phyloP scores from a whole-genome alignment of 805 yeast species.

The Lipomyces anomalus region DNA sequence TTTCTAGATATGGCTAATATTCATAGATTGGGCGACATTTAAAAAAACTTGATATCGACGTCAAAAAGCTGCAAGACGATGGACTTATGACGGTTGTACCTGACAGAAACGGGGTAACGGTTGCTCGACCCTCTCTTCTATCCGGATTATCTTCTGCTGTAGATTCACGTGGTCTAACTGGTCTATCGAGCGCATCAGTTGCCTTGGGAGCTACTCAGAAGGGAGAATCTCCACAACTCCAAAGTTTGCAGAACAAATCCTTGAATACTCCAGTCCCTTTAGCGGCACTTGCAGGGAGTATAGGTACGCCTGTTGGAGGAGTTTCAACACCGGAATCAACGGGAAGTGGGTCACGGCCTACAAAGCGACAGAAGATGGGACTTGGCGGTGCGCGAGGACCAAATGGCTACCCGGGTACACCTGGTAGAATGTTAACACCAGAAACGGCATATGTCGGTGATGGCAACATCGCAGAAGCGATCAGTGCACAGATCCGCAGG shows the following conservation, averaged over 20 bases:
- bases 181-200: neutral
- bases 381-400: neutral
- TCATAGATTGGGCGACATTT: constrained; percentile 63
- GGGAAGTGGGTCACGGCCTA: constrained; percentile 3
- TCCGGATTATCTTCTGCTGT: neutral
- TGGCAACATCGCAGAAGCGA: constrained; percentile 2
- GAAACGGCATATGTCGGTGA: neutral
- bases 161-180: too few relatives aligned
- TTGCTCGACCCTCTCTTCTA: neutral
- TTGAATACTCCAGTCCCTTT: neutral
- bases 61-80: constrained; percentile 67
- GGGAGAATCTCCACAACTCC: neutral
- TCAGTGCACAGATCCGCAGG: constrained; percentile 14
- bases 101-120: neutral
- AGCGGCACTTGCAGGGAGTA: neutral
- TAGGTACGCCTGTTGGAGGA: neutral
- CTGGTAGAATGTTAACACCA: constrained; percentile 3
- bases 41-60: constrained; percentile 64
- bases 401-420: neutral
- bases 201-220: neutral
- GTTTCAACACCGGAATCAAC: constrained; percentile 4
- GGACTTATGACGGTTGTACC: constrained; percentile 61
- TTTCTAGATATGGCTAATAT: constrained; percentile 3
- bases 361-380: constrained; percentile 8
- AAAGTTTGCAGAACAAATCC: neutral